Evolutionary conservation across 805 yeast species (phyloP), one percentile per base, ranked within the genome.

Genomic region (Spathaspora hagerdaliae): DNA sequence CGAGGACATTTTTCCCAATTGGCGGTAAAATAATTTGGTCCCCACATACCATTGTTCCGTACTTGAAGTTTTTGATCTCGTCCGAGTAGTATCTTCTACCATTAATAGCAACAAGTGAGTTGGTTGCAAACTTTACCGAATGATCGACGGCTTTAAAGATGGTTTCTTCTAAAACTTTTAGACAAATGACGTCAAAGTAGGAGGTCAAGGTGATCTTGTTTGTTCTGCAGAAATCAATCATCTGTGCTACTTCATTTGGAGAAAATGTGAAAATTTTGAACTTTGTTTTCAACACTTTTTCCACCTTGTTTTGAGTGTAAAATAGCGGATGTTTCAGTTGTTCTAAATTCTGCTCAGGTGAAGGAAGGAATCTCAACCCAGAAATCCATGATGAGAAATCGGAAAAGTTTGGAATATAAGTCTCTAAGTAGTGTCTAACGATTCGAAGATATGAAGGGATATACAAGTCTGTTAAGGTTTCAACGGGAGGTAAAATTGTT

Each of bases 131-230:
- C 27, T 47, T 34, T 11, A 27, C 27, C 6, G 12, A 12, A 8
- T 38, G 40, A 36, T 42, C 40, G 11, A 42, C 37, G 9, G 37
- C 37, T 11, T 50, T 44, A 29, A 56, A 47, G 5, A 59, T 36
- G 0, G 52, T 48, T 26, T 57, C 53, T 44, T 55, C 54, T 8
- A 58, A 43, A 9, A 54, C 43, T 26, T 52, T 50, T 32, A 54
- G 19, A 15, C 51, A 58, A n/a, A 60, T 36, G 1, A 51, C 47
- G 24, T 52, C 44, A 8, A 59, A 41, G 41, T 49, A 56, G 2
- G 64, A 54, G 5, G 64, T 61, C 38, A 62, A 31, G 1, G 65
- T 60, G 13, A 58, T 35, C 5, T 48, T 47, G 14, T 57, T 50
- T 15, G 41, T 31, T 24, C 55, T 53, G 43, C 61, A 58, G 40